Percentiles rank a stretch among this genome's conserved stretches.
Conservation (phyloP, 2,329 filamentous ascomycete genomes). For the Huntiella abstrusa region DNA sequence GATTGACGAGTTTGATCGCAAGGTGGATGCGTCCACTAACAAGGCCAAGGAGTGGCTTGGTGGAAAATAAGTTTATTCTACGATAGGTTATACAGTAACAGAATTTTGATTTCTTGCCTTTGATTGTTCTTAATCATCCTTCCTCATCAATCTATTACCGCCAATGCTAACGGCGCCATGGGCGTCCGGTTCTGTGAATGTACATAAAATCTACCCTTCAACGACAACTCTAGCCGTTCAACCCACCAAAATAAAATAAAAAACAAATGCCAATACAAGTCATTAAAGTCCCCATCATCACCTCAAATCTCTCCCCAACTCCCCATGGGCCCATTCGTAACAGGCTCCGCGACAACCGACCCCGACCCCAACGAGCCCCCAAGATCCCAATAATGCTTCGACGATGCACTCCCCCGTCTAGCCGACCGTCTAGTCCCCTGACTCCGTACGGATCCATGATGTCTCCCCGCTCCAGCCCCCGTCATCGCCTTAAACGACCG, state of each 20-base stretch:
- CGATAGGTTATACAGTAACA: neutral
- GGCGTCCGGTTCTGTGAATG: neutral
- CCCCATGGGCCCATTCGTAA: conserved; percentile 46
- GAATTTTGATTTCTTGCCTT: neutral
- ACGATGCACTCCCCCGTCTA: conserved; percentile 48
- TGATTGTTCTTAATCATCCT: neutral
- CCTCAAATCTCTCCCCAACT: conserved; percentile 53
- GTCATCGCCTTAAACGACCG: conserved; percentile 35
- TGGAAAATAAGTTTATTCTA: conserved; percentile 24
- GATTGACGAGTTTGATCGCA: conserved; percentile 67
- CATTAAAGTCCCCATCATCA: too few relatives aligned
- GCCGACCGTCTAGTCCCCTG: conserved; percentile 66
- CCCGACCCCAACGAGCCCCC: conserved; percentile 63
- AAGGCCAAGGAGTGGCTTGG: conserved; percentile 92
- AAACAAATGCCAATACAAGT: too few relatives aligned
- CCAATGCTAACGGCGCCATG: neutral
- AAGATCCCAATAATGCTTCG: conserved; percentile 82
- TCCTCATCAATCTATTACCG: neutral
- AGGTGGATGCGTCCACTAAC: conserved; percentile 55
- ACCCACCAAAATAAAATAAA: neutral
- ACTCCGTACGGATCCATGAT: conserved; percentile 52
- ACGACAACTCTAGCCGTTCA: neutral
- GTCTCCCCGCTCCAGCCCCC: conserved; percentile 20
- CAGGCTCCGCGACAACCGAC: conserved; percentile 32
- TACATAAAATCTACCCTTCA: conserved; percentile 1